These are phyloP conservation scores for Cupressus sempervirens DNA, from an alignment of 75 land plant species.

Conservation along the genomic window DNA sequence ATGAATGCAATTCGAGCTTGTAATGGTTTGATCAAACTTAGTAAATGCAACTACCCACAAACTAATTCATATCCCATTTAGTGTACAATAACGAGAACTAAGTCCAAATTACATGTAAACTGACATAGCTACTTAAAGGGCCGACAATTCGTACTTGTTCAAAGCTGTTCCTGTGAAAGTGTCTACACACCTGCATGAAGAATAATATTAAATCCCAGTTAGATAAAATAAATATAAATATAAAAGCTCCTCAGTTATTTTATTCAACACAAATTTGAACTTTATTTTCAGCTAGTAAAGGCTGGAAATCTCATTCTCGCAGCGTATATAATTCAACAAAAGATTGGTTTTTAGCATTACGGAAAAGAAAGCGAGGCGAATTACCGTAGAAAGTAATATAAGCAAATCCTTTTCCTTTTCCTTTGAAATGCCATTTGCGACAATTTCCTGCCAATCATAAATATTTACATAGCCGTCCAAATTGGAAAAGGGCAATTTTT, in stretches of 20 bases:
- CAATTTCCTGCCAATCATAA: not conserved
- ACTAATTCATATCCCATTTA: not conserved
- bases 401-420: slow-evolving; percentile 4
- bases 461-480: not conserved
- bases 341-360: too few species aligned
- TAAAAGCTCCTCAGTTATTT: not conserved
- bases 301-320: not conserved
- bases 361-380: not conserved
- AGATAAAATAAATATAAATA: not conserved
- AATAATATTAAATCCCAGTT: not conserved
- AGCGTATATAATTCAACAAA: not conserved
- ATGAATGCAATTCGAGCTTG: too few species aligned
- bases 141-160: not conserved
- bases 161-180: not conserved
- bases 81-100: not conserved
- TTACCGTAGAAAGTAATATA: not conserved
- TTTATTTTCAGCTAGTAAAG: not conserved
- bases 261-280: not conserved
- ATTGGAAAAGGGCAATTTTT: not conserved
- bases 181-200: not conserved
- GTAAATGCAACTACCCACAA: not conserved
- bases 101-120: not conserved
- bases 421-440: not conserved
- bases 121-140: not conserved
- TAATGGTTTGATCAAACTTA: not conserved